Conservation (phyloP, 2,329 filamentous ascomycete species). For the Xylaria sp. region DNA sequence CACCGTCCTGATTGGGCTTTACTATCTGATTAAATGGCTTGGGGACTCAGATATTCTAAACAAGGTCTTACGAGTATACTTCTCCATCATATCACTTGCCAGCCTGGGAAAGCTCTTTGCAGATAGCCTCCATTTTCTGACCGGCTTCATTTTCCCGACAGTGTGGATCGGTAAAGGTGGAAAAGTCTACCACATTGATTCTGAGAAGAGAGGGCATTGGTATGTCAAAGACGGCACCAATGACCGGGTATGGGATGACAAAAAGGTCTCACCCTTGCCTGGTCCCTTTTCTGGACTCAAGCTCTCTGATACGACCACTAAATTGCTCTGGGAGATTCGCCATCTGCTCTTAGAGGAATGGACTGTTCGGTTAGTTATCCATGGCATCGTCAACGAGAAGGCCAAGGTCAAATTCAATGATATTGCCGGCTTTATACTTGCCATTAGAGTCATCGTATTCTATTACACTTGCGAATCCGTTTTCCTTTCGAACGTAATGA, state of each 20-base stretch:
- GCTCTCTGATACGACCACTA: conserved; percentile 43
- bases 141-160: conserved; percentile 77
- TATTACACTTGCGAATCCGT: conserved; percentile 73
- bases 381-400: conserved; percentile 60
- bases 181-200: conserved; percentile 57
- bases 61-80: conserved; percentile 84
- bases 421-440: conserved; percentile 64
- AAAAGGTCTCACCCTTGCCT: conserved; percentile 53
- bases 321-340: conserved; percentile 61
- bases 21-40: conserved; percentile 90
- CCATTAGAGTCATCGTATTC: conserved; percentile 63
- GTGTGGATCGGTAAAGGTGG: conserved; percentile 67
- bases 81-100: conserved; percentile 81
- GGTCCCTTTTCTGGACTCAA: conserved; percentile 51
- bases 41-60: conserved; percentile 84
- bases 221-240: conserved; percentile 45
- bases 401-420: conserved; percentile 66
- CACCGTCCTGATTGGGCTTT: conserved; percentile 76
- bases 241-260: conserved; percentile 44
- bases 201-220: conserved; percentile 53
- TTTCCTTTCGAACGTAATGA: conserved; percentile 83
- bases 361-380: conserved; percentile 61
- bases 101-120: conserved; percentile 78
- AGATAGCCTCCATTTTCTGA: conserved; percentile 73
- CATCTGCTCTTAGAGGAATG: conserved; percentile 62